phyloP scores from a whole-genome alignment of 345 rosid species.

The Litchi chinensis region DNA sequence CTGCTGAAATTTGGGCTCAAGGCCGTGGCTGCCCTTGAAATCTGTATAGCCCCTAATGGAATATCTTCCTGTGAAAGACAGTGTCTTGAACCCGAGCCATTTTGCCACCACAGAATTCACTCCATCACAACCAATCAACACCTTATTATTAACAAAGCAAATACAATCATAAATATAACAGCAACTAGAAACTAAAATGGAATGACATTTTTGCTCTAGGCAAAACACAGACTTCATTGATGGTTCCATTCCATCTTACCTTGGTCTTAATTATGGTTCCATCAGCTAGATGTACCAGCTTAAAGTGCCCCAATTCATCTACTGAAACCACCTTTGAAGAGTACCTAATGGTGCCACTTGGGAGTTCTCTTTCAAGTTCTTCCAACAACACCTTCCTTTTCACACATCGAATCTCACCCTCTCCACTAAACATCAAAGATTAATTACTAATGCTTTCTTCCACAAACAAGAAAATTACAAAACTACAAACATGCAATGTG shows the following conservation, averaged over 20 bases:
- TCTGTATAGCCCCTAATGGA: constrained; percentile 51
- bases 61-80: constrained; percentile 36
- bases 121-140: constrained; percentile 75
- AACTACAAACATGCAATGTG: background rate
- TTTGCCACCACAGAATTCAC: constrained; percentile 66
- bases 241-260: constrained; percentile 33
- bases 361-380: constrained; percentile 56
- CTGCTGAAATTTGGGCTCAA: constrained; percentile 21
- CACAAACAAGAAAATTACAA: background rate
- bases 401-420: constrained; percentile 52
- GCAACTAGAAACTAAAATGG: background rate
- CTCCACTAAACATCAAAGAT: constrained; percentile 31
- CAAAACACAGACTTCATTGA: background rate
- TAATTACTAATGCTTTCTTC: background rate
- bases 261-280: constrained; percentile 58
- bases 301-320: constrained; percentile 53
- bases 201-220: too few species aligned
- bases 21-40: constrained; percentile 40
- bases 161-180: background rate
- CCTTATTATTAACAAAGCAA: constrained; percentile 28
- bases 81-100: constrained; percentile 61
- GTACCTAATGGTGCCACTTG: constrained; percentile 59
- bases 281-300: constrained; percentile 61
- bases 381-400: constrained; percentile 60
- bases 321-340: constrained; percentile 67